These are phyloP conservation scores for Pseudopyrenochaeta lycopersici DNA, from an alignment of 2,329 filamentous ascomycete species.

Conservation along the genomic window DNA sequence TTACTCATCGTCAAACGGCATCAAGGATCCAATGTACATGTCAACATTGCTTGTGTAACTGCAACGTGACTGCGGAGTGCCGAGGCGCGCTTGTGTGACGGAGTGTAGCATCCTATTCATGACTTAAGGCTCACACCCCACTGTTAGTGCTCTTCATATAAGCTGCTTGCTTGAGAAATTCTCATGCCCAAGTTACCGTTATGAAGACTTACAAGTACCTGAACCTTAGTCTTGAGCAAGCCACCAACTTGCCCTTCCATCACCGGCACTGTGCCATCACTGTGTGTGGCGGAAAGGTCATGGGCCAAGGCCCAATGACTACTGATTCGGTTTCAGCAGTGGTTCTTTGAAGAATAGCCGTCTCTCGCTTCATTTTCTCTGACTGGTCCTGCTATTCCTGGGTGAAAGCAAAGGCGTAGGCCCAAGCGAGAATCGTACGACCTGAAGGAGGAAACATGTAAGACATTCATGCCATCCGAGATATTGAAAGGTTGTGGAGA, in stretches of 20 bases:
- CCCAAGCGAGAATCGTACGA: slow-evolving; percentile 15
- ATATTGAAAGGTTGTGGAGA: slow-evolving; percentile 46
- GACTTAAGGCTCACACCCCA: background rate
- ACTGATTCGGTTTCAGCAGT: slow-evolving; percentile 60
- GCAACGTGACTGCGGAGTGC: background rate
- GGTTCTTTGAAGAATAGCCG: slow-evolving; percentile 60
- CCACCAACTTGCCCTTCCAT: slow-evolving; percentile 59
- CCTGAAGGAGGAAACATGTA: slow-evolving; percentile 4
- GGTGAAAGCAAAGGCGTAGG: slow-evolving; percentile 45
- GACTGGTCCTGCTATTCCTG: slow-evolving; percentile 49
- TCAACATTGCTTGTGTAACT: no score
- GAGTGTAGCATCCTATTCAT: background rate
- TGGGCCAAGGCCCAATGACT: slow-evolving; percentile 62
- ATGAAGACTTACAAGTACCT: slow-evolving; percentile 61
- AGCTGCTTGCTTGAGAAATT: background rate
- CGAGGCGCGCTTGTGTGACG: slow-evolving; percentile 9
- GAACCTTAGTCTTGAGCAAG: slow-evolving; percentile 62
- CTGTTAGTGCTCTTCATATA: slow-evolving; percentile 9
- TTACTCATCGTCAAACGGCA: no score
- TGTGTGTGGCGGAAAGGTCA: slow-evolving; percentile 63
- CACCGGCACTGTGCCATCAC: slow-evolving; percentile 62
- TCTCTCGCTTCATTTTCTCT: slow-evolving; percentile 37
- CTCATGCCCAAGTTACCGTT: slow-evolving; percentile 6
- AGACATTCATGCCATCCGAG: slow-evolving; percentile 53
- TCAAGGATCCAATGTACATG: no score